Evolutionary conservation across 495 filamentous ascomycete species (phyloP), one percentile per base, ranked within the genome.

Genomic region (Tuber microsphaerosporum): DNA sequence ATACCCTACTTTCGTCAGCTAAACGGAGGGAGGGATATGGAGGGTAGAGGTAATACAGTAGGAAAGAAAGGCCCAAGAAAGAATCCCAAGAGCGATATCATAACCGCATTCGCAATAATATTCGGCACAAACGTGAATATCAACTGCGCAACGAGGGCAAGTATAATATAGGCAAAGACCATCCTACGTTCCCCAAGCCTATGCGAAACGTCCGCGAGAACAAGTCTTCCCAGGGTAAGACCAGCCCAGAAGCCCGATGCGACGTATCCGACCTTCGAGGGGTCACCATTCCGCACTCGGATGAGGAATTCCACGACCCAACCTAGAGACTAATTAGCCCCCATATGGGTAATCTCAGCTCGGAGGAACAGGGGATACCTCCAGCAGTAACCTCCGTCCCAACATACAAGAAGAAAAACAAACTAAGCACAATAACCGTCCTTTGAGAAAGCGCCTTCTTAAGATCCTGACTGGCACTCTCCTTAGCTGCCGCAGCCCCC

Each of bases 281-380:
- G 91, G 75, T 90, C 84, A 17, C 91, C 91, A 79, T 88, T 83
- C 31, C 92, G 91, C 74, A 89, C 87, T 46, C 85, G 87, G 82
- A 94, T 91, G 46, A 94, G 84, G 85, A 93, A 93, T 6, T 90
- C 91, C 69, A 93, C 92, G 22, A 93, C 89, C 93, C 92, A 96
- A 37, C 92, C 90, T 80, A 44, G 19, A 26, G 5, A 20, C 41
- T 19, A 2, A 46, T 56, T 42, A 41, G 17, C 22, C 74, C 31
- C 34, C 16, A 41, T 7, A 1, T 8, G 4, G 22, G 2, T 71
- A 26, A 31, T 71, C 22, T 46, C 43, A 56, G 7, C 8, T 10
- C 2, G 37, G 22, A 17, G 61, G 46, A 12, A 72, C 2, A 9
- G n/a, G 56, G 16, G 39, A 73, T 71, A 70, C 84, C 84, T n/a